Evolutionary conservation across 192 early-diverging fungal genomes (phyloP), one percentile per base, ranked within the genome.

Genomic region (Coemansia sp.): DNA sequence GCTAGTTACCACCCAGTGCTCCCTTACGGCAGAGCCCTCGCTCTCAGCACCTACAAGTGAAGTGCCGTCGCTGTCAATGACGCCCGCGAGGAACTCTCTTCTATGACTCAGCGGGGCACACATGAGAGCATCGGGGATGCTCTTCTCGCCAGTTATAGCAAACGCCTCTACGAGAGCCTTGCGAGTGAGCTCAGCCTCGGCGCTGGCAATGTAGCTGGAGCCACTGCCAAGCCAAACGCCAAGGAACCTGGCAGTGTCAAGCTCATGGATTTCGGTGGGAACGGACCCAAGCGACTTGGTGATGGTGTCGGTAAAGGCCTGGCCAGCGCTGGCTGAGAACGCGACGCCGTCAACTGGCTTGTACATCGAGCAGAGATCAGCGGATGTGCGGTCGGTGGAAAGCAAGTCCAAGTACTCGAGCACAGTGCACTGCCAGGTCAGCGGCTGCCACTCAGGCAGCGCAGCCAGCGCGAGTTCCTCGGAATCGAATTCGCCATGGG

Each of bases 381-480:
- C 74, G 15, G 70, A 38, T 1, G n/a, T 26, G 3, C 53, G 35
- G 36, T 76, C 58, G 57, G 35, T 29, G 50, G 56, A 60, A 18
- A 58, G 60, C 12, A 76, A 44, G 36, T 70, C 62, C 27, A 78
- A 48, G 39, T 65, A 78, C 68, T 78, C 70, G 3, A 72, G 59
- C 39, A 78, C 70, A 10, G 65, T 58, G 44, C 68, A 71, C 58
- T 72, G 62, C 76, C 76, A 78, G n/a, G 50, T 70, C 42, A 65
- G 44, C 52, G 66, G 58, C 56, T 63, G 22, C 46, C 55, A 63
- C 32, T 61, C 54, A 0, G 67, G 69, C 50, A 64, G 24, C 26
- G 66, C 76, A 9, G 69, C 65, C n/a, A 33, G 11, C 3, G 76
- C 76, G 19, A 48, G 40, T 10, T 56, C 65, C 50, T 72, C 52